Conservation (phyloP, 495 filamentous ascomycete species). For the Xylaria telfairii region DNA sequence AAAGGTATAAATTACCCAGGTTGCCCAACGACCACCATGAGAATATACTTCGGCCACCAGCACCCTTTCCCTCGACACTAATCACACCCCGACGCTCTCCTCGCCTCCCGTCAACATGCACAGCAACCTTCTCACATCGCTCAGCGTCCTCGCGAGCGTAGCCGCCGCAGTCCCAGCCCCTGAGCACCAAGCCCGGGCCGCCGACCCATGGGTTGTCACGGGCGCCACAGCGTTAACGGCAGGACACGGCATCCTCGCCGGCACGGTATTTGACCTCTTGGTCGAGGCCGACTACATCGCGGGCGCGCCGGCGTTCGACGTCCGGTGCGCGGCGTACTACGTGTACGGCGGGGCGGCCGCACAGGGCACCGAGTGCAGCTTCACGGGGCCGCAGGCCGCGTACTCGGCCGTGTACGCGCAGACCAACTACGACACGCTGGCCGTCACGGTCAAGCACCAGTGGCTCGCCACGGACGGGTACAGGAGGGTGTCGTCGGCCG, state of each 20-base stretch:
- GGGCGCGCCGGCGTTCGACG: not conserved
- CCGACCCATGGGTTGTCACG: not conserved
- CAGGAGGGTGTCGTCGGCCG: not conserved
- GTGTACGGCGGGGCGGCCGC: not conserved
- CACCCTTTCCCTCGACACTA: not conserved
- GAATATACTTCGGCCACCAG: not conserved
- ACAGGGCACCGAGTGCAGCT: not conserved
- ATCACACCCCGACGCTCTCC: not conserved
- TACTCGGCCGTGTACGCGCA: not conserved
- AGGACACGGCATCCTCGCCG: not conserved
- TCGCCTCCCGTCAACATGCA: not conserved
- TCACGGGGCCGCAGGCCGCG: not conserved
- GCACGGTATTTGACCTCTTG: not conserved
- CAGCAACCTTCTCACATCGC: not conserved
- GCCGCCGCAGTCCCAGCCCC: not conserved
- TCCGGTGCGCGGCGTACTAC: not conserved
- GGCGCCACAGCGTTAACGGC: not conserved
- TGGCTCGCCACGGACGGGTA: not conserved
- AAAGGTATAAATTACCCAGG: not conserved
- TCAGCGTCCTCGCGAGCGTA: not conserved
- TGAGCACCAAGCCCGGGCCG: not conserved
- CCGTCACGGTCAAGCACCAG: not conserved
- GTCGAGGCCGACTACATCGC: not conserved
- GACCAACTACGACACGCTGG: not conserved
- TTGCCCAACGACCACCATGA: not conserved